Evolutionary conservation across 495 filamentous ascomycete genomes (phyloP), one percentile per base, ranked within the genome.

Genomic region (Hypoxylon fuscum): DNA sequence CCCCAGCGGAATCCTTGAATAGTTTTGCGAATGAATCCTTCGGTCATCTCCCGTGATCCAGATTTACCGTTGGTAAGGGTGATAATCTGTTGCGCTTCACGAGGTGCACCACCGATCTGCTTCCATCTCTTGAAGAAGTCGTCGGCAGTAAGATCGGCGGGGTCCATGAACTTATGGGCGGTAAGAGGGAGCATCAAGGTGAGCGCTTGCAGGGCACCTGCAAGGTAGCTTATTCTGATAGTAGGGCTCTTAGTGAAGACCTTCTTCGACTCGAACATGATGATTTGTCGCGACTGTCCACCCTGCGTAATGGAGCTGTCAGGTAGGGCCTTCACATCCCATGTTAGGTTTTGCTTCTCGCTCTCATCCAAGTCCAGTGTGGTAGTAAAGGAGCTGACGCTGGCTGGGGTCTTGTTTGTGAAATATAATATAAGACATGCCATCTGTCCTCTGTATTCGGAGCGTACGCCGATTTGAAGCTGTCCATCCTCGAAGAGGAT

Each of bases 71-170:
- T 65, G n/a, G 78, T 60, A 21, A 90, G 72, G 0, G 88, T 88
- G 72, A 98, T 96, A 5, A 97, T 90, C 34, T 83, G 79, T 72
- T 99, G 96, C 0, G 89, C 84, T 70, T 99, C 96, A 9, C 96
- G 81, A 5, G 93, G 90, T 1, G 81, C 82, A 5, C 90, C 92
- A 14, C 96, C 96, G 67, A 99, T 98, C 74, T 99, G 96, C 75
- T 95, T 91, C 96, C 96, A 99, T 17, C 96, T 82, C 79, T 95
- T 97, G 80, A 99, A 99, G 76, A 98, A 99, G 59, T 98, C 95
- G 44, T 97, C 95, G 0, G 87, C 86, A 7, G 83, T 83, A 32
- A 99, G 75, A 34, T 90, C 84, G 0, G 96, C 93, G 0, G 90
- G 85, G 55, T 96, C 93, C 93, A 98, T 96, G 76, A 95, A 99